Evolutionary conservation across 106 monocot species (phyloP).

Genomic region (Platanthera guangdongensis): DNA sequence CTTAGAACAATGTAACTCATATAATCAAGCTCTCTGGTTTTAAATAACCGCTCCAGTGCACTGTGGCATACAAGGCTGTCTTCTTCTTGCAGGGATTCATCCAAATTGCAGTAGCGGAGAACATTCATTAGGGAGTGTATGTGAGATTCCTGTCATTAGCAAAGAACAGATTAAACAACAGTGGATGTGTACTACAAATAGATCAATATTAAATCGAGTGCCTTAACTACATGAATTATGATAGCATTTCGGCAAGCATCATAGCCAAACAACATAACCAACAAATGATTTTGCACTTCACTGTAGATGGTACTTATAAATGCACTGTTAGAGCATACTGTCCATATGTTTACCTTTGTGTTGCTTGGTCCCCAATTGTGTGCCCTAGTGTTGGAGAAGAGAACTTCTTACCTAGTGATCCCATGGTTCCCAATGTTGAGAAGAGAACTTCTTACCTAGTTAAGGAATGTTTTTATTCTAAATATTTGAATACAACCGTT

Average conservation of each 20-base stretch:
- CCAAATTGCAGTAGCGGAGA: conserved; percentile 86
- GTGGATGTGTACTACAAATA: background rate
- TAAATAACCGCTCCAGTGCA: conserved; percentile 65
- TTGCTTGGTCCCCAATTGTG: no score
- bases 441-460: no score
- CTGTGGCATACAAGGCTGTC: conserved; percentile 68
- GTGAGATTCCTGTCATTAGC: conserved; percentile 77
- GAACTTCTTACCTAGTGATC: no score
- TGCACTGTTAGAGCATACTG: no score
- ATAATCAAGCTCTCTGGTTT: conserved; percentile 93
- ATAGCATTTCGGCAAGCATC: background rate
- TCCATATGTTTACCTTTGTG: no score
- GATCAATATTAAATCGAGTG: no score
- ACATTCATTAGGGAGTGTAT: conserved; percentile 99
- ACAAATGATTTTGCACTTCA: no score
- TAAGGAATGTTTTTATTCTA: no score
- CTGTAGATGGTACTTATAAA: no score
- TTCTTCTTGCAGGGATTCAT: conserved; percentile 82
- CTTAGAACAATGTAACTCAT: conserved; percentile 97
- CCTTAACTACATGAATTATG: background rate
- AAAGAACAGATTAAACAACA: background rate
- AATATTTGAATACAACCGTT: no score
- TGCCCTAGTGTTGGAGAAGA: no score
- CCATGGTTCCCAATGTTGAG: no score
- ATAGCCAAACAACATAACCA: background rate